Evolutionary conservation across 2,329 filamentous ascomycete genomes (phyloP), one percentile per base, ranked within the genome.

Genomic region (Catunica adiposa): DNA sequence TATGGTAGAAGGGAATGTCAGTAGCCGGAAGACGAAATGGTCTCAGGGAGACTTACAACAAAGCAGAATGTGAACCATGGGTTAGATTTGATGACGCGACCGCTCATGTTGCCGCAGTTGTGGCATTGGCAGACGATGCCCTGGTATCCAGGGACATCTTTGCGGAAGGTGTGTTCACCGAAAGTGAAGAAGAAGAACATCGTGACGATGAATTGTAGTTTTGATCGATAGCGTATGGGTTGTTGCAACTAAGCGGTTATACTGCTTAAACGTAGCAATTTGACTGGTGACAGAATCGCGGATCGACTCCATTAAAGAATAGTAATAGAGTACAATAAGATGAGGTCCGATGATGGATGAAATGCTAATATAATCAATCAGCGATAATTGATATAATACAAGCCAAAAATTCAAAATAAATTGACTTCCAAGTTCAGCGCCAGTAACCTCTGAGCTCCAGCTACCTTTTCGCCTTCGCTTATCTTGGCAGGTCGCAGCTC

Each of bases 61-160:
- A 85, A 88, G 73, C 84, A 89, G 64, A 89, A 81, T 3, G 85
- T 89, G 64, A 89, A 89, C 82, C 83, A 88, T 44, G 80, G 79
- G 58, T 82, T 74, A 58, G 73, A 75, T 66, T 82, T 82, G 63
- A 80, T 71, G 57, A 82, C 79, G 59, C 58, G 71, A 14, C 72
- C 80, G 1, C 74, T 71, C 67, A 76, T 79, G 70, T 83, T 83
- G 54, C 80, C 79, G 66, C 80, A 83, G 67, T 83, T 80, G 66
- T 80, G 75, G 63, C 80, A 83, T 62, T 80, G 79, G 63, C 76
- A 82, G 54, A 76, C 66, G 59, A 82, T 66, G 61, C 76, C 74
- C 63, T 83, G 76, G 64, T 82, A 83, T 61, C 79, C 80, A 55
- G 76, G 66, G 47, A 80, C 71, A 56, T 78, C 71, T 63, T 74